A percentile compares a stretch with the other conserved stretches of the same genome.
These are phyloP conservation scores for Leptomonas seymouri DNA, from an alignment of 208 protist genomes.

Conservation along the genomic window DNA sequence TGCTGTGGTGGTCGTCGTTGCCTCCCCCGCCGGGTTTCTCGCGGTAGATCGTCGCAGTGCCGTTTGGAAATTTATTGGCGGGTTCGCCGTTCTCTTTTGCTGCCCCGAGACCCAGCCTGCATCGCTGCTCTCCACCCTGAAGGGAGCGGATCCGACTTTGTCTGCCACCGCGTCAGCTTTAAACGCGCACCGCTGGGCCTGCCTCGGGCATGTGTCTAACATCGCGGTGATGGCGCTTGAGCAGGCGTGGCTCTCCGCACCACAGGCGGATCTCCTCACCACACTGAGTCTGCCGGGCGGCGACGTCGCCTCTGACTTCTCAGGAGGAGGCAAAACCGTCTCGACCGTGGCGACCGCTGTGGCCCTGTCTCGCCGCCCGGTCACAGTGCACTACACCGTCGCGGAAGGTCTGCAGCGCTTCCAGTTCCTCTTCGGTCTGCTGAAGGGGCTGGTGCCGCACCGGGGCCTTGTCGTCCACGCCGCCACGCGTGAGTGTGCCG, in stretches of 20 bases:
- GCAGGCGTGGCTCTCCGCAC: constrained; percentile 19
- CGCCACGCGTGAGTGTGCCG: constrained; percentile 59
- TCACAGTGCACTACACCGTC: constrained; percentile 67
- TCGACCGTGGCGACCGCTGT: not conserved
- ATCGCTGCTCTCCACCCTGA: constrained; percentile 11
- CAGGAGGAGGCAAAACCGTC: not conserved
- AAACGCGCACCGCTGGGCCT: constrained; percentile 56
- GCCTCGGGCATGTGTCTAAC: constrained; percentile 49
- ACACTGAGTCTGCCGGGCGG: constrained; percentile 10
- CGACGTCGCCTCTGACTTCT: not conserved
- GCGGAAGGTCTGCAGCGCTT: constrained; percentile 60
- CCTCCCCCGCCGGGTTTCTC: constrained; percentile 51
- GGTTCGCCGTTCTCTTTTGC: constrained; percentile 33
- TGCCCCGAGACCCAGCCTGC: not conserved
- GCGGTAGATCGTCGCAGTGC: constrained; percentile 59
- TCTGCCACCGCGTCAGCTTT: constrained; percentile 10
- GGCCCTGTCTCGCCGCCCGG: constrained; percentile 20
- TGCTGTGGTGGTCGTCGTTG: constrained; percentile 41
- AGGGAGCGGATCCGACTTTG: not conserved
- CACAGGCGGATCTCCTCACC: constrained; percentile 24
- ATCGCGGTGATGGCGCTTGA: constrained; percentile 40
- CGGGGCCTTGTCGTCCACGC: constrained; percentile 70
- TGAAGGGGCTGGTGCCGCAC: constrained; percentile 44
- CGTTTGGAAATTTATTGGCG: constrained; percentile 73
- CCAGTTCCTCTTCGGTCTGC: constrained; percentile 60